These are phyloP conservation scores for Dactylellina parvicollis DNA, from an alignment of 2,329 filamentous ascomycete genomes.

Conservation along the genomic window DNA sequence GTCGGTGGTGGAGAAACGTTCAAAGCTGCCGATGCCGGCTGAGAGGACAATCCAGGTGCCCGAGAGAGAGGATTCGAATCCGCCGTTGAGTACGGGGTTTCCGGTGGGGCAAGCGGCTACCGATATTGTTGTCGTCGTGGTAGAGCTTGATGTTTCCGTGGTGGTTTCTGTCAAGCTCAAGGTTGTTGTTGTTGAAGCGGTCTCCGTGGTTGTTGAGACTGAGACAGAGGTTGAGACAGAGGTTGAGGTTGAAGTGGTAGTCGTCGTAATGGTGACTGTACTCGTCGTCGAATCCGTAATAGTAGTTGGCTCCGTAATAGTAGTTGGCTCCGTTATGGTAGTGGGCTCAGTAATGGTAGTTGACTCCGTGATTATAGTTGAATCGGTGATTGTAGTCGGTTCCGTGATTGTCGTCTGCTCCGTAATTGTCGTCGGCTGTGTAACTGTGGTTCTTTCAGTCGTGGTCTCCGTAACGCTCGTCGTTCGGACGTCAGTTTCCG, in stretches of 20 bases:
- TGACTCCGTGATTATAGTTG: conserved; percentile 18
- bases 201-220: neutral
- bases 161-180: neutral
- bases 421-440: conserved; percentile 14
- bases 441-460: conserved; percentile 4
- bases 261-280: neutral
- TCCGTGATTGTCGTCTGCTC: conserved; percentile 3
- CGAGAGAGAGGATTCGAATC: neutral
- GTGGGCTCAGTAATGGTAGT: conserved; percentile 11
- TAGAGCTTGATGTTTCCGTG: neutral
- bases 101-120: neutral
- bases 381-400: conserved; percentile 17
- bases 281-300: neutral
- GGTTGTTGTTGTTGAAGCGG: conserved; percentile 2
- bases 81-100: conserved; percentile 14
- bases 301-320: neutral
- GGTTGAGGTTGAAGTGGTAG: neutral
- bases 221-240: neutral
- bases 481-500: neutral
- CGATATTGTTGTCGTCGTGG: neutral
- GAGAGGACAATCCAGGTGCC: neutral
- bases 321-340: conserved; percentile 10
- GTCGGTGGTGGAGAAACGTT: neutral
- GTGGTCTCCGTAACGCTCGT: conserved; percentile 11
- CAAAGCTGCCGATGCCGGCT: neutral